Evolutionary conservation across 352 stramenopile species (phyloP).

Genomic region (Phytophthora megakarya): DNA sequence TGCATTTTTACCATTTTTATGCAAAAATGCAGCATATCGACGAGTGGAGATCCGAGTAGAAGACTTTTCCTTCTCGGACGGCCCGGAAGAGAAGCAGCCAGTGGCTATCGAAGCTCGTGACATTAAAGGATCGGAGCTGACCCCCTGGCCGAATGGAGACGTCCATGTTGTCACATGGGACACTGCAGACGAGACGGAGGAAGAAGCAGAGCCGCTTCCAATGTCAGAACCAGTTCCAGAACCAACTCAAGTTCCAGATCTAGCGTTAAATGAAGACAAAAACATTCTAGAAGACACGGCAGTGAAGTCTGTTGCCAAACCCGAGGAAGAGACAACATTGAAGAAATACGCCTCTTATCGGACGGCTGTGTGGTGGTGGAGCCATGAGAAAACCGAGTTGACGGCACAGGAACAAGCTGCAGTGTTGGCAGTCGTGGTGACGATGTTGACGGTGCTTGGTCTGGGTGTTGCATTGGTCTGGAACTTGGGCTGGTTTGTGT

Average conservation of each 20-base stretch:
- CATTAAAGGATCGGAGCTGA: constrained; percentile 58
- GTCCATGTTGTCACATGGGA: constrained; percentile 40
- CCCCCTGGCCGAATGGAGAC: constrained; percentile 31
- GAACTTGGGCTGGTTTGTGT: constrained; percentile 49
- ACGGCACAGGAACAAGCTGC: constrained; percentile 61
- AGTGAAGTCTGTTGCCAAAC: constrained; percentile 13
- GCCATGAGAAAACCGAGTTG: constrained; percentile 50
- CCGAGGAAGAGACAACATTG: constrained; percentile 12
- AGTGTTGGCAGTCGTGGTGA: constrained; percentile 62
- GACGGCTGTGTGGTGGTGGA: constrained; percentile 55
- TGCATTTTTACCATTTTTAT: too few relatives aligned
- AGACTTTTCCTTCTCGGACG: constrained; percentile 71
- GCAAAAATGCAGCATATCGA: constrained; percentile 31
- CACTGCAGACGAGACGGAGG: constrained; percentile 21
- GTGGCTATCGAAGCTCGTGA: constrained; percentile 63
- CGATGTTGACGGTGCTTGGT: constrained; percentile 41
- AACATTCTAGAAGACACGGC: constrained; percentile 14
- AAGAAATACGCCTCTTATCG: constrained; percentile 33
- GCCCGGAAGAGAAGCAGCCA: constrained; percentile 41
- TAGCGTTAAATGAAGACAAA: constrained; percentile 1
- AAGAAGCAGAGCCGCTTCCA: not conserved
- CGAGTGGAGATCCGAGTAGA: constrained; percentile 68
- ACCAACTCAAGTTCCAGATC: constrained; percentile 1
- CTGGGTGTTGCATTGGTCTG: constrained; percentile 42
- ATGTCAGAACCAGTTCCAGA: not conserved